Evolutionary conservation across 441 rosid genomes (phyloP), one percentile per base, ranked within the genome.

Genomic region (Gossypium davidsonii): DNA sequence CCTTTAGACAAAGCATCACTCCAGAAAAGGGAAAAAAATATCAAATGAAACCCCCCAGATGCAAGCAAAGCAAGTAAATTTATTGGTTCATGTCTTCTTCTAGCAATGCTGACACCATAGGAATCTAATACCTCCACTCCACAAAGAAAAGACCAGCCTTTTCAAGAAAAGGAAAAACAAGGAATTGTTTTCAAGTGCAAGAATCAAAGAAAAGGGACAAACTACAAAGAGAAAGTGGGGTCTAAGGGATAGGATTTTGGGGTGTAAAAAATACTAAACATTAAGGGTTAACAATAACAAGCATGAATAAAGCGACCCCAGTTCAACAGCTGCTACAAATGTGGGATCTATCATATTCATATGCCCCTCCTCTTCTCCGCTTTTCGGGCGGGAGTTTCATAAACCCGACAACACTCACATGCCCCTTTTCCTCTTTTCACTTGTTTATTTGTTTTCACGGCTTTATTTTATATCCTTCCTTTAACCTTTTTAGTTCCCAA

Each of bases 1-100:
- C 77, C 83, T 86, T 89, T 63, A 89, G 82, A 83, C 97, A 90
- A 79, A 89, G 89, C 97, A 92, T 92, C 72, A 71, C 70, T 9
- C 49, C 42, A 15, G 15, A 25, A 12, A 31, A 28, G 4, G 14
- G 51, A 12, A 12, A 46, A 26, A 25, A 17, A 42, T 14, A 28
- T 15, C 48, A 9, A 48, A 18, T 9, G 34, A 56, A 31, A 48
- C 8, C 34, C 52, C 69, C 59, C 49, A 61, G 75, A 60, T 57
- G 60, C 17, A 68, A 48, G 68, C 48, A 72, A 60, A 60, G 68
- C 31, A 42, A 48, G 28, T 46, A 61, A 72, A 15, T 28, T 52
- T 68, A 68, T 46, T 46, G 70, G 26, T 46, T 48, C 57, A 66
- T 28, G 11, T 31, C 61, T 52, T 68, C 48, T 49, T 52, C 46